A percentile compares a stretch with the other conserved stretches of the same genome.
phyloP scores from a whole-genome alignment of 148 eudicot species.

The Persicaria maculosa region DNA sequence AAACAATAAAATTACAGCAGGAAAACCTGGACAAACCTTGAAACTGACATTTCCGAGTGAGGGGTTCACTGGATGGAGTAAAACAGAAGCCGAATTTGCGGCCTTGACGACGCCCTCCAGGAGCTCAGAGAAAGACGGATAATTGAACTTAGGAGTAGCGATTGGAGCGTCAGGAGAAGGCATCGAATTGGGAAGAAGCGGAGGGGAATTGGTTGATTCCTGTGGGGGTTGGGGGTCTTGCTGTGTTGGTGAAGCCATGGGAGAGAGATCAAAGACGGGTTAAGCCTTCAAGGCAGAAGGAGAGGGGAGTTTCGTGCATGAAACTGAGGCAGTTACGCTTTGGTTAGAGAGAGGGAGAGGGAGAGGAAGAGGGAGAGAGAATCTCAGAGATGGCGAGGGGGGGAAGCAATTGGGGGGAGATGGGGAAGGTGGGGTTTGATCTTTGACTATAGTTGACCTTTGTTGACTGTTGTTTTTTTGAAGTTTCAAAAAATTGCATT shows the following conservation, averaged over 20 bases:
- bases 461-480: conserved; percentile 31
- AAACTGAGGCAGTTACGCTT: conserved; percentile 7
- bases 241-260: conserved; percentile 18
- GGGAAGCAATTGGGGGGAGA: background rate
- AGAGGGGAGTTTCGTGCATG: background rate
- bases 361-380: conserved; percentile 5
- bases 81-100: conserved; percentile 23
- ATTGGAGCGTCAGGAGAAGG: conserved; percentile 7
- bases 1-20: background rate
- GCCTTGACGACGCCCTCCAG: conserved; percentile 33
- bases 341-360: background rate
- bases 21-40: conserved; percentile 19
- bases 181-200: background rate
- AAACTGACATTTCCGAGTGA: conserved; percentile 13
- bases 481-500: too few relatives aligned
- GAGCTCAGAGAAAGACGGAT: conserved; percentile 28
- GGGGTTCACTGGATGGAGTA: conserved; percentile 14
- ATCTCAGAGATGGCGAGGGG: background rate
- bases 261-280: background rate
- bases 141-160: conserved; percentile 5
- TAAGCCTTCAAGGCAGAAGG: background rate
- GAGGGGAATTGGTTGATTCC: conserved; percentile 12
- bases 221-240: conserved; percentile 17
- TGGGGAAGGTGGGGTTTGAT: background rate
- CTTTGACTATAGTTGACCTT: conserved; percentile 22